Evolutionary conservation across 306 rosid species (phyloP), one percentile per base, ranked within the genome.

Genomic region (Rosa multiflora): DNA sequence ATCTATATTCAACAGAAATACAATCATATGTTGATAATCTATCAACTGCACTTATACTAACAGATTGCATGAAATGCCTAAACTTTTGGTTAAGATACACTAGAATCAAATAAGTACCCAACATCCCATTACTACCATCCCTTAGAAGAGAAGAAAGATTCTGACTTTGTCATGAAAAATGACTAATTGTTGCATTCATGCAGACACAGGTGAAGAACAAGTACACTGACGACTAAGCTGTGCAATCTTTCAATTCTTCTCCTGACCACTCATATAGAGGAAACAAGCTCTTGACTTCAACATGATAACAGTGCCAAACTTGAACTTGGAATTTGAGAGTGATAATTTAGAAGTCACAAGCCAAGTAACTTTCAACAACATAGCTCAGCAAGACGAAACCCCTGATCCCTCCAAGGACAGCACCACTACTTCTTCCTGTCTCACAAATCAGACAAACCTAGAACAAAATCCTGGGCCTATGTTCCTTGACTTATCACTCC

Each of bases 401-500:
- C 83, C 63, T 43, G 94, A 85, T 79, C 80, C 58, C 29, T 83
- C 91, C 18, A 87, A 89, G 81, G 89, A 90, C 67, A 83, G 83
- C 80, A 77, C 83, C 80, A 77, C 83, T n/a, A 82, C 86, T 63
- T 90, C 86, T 63, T 89, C 90, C 58, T 81, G 87, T 80, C 90
- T 84, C 18, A 87, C 88, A 67, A 88, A 80, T 79, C 78, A 70
- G 10, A 37, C 83, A 39, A 89, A 84, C 46, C 80, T 67, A 26
- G 79, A 76, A 82, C 73, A 85, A 49, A 82, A 88, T 79, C 83
- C 74, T 2, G 76, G 73, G 29, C 74, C 87, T 23, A 44, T 94
- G 52, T 86, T 91, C 49, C 96, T 94, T 4, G 82, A 90, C 86
- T 76, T 94, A 78, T 52, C 90, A 8, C 96, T 94, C 81, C 91